phyloP scores from a whole-genome alignment of 2,329 filamentous ascomycete genomes.

The Aspergillus texensis region DNA sequence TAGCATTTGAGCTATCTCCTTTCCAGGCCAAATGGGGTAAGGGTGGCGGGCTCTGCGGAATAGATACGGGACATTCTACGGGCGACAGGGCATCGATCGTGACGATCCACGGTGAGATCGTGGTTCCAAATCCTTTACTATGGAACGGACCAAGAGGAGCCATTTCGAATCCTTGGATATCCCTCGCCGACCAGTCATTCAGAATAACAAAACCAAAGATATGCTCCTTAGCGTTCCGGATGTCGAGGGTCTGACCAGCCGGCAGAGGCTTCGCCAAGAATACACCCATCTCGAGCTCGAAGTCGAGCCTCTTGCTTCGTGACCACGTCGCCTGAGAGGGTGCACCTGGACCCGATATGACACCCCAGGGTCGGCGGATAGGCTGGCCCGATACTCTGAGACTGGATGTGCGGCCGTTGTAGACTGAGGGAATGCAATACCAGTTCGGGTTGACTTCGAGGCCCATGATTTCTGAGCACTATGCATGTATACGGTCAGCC shows the following conservation, averaged over 20 bases:
- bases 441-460: neutral
- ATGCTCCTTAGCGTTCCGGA: neutral
- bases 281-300: conserved; percentile 54
- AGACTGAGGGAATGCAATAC: neutral
- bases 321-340: conserved; percentile 30
- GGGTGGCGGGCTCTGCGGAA: neutral
- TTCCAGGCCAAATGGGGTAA: neutral
- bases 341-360: neutral
- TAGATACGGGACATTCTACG: neutral
- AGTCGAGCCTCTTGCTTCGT: conserved; percentile 47
- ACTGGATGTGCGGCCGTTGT: neutral
- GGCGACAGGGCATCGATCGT: neutral
- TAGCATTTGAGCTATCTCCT: neutral
- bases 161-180: conserved; percentile 64
- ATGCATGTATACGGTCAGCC: neutral
- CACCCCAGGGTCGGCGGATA: neutral
- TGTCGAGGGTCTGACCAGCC: neutral
- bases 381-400: neutral
- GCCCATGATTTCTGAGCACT: neutral
- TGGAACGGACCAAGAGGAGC: conserved; percentile 62
- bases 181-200: conserved; percentile 64
- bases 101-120: conserved; percentile 60
- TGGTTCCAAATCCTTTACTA: conserved; percentile 61
- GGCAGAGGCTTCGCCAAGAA: conserved; percentile 48
- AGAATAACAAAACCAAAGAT: conserved; percentile 60